Evolutionary conservation across 2,329 filamentous ascomycete species (phyloP).

Genomic region (Pseudocercospora pini-densiflorae): DNA sequence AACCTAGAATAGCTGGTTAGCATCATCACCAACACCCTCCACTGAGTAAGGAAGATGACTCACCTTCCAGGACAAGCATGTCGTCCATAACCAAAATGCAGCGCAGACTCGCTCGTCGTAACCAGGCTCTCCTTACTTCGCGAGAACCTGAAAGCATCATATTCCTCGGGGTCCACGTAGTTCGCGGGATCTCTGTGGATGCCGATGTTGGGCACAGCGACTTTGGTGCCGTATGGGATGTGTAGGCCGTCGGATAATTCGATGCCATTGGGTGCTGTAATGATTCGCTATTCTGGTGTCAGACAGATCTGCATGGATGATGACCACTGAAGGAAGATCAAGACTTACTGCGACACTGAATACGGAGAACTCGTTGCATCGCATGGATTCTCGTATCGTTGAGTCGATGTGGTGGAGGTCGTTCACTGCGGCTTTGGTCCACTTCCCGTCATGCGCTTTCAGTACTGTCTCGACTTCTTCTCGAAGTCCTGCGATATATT

Average conservation of each 20-base stretch:
- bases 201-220: conserved; percentile 27
- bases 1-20: background rate
- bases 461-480: conserved; percentile 31
- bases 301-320: no score
- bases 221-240: conserved; percentile 31
- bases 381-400: conserved; percentile 38
- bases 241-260: conserved; percentile 30
- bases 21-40: no score
- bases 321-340: no score
- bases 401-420: conserved; percentile 32
- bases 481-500: conserved; percentile 29
- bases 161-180: conserved; percentile 32
- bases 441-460: conserved; percentile 20
- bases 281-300: conserved; percentile 23
- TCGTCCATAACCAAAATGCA: conserved; percentile 32
- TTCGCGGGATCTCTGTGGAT: conserved; percentile 35
- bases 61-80: conserved; percentile 40
- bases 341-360: background rate
- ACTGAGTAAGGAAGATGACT: no score
- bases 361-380: conserved; percentile 9
- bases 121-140: conserved; percentile 24
- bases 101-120: conserved; percentile 28
- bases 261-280: conserved; percentile 33
- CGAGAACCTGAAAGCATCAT: conserved; percentile 36
- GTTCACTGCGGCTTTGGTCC: conserved; percentile 31